Conservation (phyloP, 129 eudicot genomes). For the Saposhnikovia divaricata region DNA sequence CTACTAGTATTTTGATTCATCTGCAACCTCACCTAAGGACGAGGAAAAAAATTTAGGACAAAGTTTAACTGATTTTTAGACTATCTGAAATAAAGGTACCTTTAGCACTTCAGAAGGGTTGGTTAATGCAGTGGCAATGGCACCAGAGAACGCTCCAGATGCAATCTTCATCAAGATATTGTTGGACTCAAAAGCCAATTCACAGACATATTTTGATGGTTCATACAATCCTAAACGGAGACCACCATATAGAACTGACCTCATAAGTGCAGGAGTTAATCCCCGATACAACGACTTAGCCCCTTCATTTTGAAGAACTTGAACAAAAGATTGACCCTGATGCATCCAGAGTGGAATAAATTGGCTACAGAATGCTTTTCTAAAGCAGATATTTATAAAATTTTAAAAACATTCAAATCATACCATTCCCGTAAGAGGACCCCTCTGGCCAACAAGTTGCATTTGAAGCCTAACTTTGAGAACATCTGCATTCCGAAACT, state of each 20-base stretch:
- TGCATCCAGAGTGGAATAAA: conserved; percentile 8
- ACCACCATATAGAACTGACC: conserved; percentile 99
- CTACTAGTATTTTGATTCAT: conserved; percentile 43
- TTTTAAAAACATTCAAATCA: neutral
- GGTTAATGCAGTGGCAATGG: conserved; percentile 87
- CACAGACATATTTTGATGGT: conserved; percentile 88
- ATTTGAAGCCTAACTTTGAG: conserved; percentile 94
- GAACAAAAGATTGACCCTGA: conserved; percentile 65
- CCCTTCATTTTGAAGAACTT: conserved; percentile 71
- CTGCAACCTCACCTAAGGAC: conserved; percentile 70
- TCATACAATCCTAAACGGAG: conserved; percentile 99
- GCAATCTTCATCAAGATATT: conserved; percentile 90
- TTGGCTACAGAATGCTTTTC: conserved; percentile 5
- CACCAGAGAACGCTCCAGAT: conserved; percentile 97
- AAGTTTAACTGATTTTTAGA: neutral
- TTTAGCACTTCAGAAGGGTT: conserved; percentile 86
- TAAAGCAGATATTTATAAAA: conserved; percentile 5
- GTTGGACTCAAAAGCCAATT: conserved; percentile 95
- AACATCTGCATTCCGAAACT: conserved; percentile 63
- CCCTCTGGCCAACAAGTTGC: conserved; percentile 94
- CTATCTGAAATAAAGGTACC: conserved; percentile 29
- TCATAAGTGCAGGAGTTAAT: conserved; percentile 78
- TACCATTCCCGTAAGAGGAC: conserved; percentile 89
- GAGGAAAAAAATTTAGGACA: conserved; percentile 13
- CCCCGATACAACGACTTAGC: conserved; percentile 70